phyloP scores from a whole-genome alignment of 1,284 basidiomycete species.

The Cryptococcus sp. region DNA sequence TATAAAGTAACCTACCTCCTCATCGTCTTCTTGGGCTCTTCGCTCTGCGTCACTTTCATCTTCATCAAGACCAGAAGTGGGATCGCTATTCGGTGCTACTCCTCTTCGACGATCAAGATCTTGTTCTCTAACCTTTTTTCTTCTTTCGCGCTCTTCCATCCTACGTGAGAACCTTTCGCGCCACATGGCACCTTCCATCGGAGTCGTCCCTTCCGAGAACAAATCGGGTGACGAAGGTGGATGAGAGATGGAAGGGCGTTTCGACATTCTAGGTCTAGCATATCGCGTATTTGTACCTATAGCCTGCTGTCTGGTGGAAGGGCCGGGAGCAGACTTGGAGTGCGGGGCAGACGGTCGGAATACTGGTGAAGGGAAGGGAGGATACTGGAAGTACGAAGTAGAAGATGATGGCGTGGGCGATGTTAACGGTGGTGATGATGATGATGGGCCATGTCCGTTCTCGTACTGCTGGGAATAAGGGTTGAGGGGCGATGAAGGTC shows the following conservation, averaged over 20 bases:
- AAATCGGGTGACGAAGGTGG: slow-evolving; percentile 20
- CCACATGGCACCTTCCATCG: slow-evolving; percentile 44
- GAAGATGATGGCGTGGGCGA: slow-evolving; percentile 12
- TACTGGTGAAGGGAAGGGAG: slow-evolving; percentile 3
- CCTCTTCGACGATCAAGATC: slow-evolving; percentile 35
- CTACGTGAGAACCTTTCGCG: slow-evolving; percentile 36
- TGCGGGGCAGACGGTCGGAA: neutral
- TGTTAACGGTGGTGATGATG: slow-evolving; percentile 14
- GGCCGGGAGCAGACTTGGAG: neutral
- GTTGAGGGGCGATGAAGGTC: slow-evolving; percentile 43
- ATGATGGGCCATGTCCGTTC: slow-evolving; percentile 8
- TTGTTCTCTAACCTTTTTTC: slow-evolving; percentile 24
- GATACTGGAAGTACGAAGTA: slow-evolving; percentile 5
- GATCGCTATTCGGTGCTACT: slow-evolving; percentile 4
- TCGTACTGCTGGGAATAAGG: slow-evolving; percentile 18
- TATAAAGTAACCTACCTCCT: slow-evolving; percentile 37
- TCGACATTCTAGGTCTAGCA: slow-evolving; percentile 7
- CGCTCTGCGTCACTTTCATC: slow-evolving; percentile 42
- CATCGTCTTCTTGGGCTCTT: slow-evolving; percentile 44
- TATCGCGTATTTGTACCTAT: slow-evolving; percentile 13
- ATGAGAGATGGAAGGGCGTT: neutral
- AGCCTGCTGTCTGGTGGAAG: neutral
- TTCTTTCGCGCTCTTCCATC: slow-evolving; percentile 36
- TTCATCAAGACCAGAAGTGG: slow-evolving; percentile 9
- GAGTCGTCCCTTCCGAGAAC: slow-evolving; percentile 39